phyloP scores from a whole-genome alignment of 306 rosid species.

The Pyrus pyrifolia region DNA sequence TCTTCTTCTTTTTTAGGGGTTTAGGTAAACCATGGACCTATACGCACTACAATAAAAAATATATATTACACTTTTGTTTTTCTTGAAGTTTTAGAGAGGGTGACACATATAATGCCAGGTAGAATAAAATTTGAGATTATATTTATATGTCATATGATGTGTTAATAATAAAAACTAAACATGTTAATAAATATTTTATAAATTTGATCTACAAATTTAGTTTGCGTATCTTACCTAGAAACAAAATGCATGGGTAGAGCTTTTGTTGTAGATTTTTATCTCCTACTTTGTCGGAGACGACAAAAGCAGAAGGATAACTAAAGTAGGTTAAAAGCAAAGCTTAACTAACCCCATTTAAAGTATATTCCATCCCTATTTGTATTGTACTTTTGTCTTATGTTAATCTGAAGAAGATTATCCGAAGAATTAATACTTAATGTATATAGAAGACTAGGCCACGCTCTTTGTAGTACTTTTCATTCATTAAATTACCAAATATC shows the following conservation, averaged over 20 bases:
- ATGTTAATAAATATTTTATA: no score
- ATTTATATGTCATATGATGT: no score
- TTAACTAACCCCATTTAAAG: constrained; percentile 28
- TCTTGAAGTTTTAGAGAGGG: background rate
- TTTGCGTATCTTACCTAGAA: no score
- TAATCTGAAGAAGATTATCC: background rate
- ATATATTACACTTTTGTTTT: background rate
- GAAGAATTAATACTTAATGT: background rate
- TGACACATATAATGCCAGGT: no score
- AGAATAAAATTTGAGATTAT: no score
- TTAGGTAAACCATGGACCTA: constrained; percentile 39
- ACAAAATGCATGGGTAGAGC: background rate
- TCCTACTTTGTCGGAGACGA: constrained; percentile 30
- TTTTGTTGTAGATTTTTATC: constrained; percentile 23
- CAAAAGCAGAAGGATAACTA: constrained; percentile 41
- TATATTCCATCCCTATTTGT: background rate
- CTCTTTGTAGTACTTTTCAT: background rate
- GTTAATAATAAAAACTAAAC: no score
- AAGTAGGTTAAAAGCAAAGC: constrained; percentile 44
- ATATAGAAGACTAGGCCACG: background rate
- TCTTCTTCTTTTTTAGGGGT: constrained; percentile 38
- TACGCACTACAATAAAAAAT: background rate
- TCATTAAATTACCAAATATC: background rate
- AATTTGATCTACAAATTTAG: no score
- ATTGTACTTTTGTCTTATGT: constrained; percentile 26